Percentiles rank a stretch among this genome's conserved stretches.
These are phyloP conservation scores for Cystobasidium slooffiae DNA, from an alignment of 1,284 basidiomycete species.

Conservation along the genomic window DNA sequence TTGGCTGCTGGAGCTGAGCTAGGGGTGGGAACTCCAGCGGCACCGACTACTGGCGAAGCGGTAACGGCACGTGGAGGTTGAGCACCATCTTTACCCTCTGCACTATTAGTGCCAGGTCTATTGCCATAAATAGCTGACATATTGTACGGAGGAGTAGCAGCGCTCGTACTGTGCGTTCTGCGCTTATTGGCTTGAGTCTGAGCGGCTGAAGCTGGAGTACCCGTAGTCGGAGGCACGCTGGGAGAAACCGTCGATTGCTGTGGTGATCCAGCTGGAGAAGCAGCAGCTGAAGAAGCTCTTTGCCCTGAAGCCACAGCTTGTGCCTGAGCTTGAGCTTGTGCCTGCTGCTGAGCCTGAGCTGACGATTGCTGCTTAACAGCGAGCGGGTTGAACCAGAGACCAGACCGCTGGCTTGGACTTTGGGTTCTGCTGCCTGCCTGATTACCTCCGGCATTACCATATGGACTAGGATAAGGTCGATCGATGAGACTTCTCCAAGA, in stretches of 20 bases:
- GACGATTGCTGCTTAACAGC: slow-evolving; percentile 24
- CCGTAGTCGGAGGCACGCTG: not conserved
- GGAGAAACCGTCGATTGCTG: slow-evolving; percentile 11
- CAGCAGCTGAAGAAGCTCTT: not conserved
- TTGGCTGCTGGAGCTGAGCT: not conserved
- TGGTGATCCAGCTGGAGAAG: slow-evolving; percentile 9
- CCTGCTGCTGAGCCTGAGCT: slow-evolving; percentile 9
- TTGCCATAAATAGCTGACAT: slow-evolving; percentile 18
- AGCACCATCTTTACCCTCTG: slow-evolving; percentile 14
- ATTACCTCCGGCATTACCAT: slow-evolving; percentile 2
- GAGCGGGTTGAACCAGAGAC: slow-evolving; percentile 24
- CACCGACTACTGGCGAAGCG: slow-evolving; percentile 18
- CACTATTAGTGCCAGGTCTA: not conserved
- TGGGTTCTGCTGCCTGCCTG: slow-evolving; percentile 12
- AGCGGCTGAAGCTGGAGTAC: not conserved
- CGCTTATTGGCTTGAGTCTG: slow-evolving; percentile 24
- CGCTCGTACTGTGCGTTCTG: slow-evolving; percentile 18
- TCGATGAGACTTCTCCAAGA: slow-evolving; percentile 28
- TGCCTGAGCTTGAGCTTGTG: slow-evolving; percentile 28
- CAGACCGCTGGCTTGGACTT: slow-evolving; percentile 14
- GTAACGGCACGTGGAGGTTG: slow-evolving; percentile 19
- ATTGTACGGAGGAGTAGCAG: slow-evolving; percentile 19
- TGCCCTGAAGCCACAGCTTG: slow-evolving; percentile 1
- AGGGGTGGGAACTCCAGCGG: not conserved
- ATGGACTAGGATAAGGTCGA: slow-evolving; percentile 1